Evolutionary conservation across 73 alveolate genomes (phyloP).

Genomic region (Paramecium sexaurelia): DNA sequence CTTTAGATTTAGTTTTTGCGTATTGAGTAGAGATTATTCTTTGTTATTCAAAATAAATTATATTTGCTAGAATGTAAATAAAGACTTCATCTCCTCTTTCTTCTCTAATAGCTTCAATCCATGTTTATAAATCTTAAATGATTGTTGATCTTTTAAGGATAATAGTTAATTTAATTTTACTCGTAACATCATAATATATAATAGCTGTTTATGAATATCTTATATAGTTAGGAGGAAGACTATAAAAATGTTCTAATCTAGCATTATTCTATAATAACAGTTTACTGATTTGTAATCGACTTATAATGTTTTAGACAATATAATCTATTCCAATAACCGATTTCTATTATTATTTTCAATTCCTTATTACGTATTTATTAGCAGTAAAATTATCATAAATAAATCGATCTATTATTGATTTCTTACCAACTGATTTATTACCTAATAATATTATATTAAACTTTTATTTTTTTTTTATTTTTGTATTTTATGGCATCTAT

Average conservation of each 20-base stretch:
- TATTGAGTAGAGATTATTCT: neutral
- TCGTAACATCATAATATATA: conserved; percentile 73
- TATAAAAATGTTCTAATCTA: conserved; percentile 80
- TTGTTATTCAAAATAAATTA: conserved; percentile 43
- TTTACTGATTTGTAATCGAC: conserved; percentile 78
- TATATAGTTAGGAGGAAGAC: conserved; percentile 75
- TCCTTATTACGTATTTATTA: conserved; percentile 42
- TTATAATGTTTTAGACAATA: conserved; percentile 74
- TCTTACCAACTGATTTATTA: conserved; percentile 92
- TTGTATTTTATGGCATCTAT: conserved; percentile 35
- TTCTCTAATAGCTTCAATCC: conserved; percentile 68
- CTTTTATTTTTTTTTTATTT: conserved; percentile 60
- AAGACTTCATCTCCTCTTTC: conserved; percentile 70
- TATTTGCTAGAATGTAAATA: conserved; percentile 64
- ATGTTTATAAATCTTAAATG: conserved; percentile 43
- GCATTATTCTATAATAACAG: conserved; percentile 78
- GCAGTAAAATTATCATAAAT: conserved; percentile 81
- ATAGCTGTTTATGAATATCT: conserved; percentile 78
- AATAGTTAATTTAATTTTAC: conserved; percentile 34
- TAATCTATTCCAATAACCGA: conserved; percentile 84
- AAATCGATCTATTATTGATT: conserved; percentile 86
- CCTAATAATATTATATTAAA: conserved; percentile 88
- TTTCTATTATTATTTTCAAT: neutral
- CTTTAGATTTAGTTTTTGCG: conserved; percentile 50
- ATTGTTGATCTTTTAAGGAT: conserved; percentile 22